These are phyloP conservation scores for Gossypioides kirkii DNA, from an alignment of 345 rosid genomes.

Conservation along the genomic window DNA sequence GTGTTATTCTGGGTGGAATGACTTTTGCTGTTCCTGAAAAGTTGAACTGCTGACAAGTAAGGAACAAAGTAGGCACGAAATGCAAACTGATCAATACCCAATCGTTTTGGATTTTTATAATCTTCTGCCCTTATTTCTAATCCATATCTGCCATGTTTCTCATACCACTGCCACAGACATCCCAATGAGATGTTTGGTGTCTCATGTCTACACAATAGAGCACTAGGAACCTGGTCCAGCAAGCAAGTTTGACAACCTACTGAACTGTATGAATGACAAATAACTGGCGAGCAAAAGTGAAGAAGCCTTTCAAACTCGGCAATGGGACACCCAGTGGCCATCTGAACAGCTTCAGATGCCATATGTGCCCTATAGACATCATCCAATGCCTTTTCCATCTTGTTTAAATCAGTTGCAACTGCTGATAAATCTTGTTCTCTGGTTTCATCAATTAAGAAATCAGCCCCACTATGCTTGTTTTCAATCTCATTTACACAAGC, in stretches of 20 bases:
- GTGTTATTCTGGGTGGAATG: not conserved
- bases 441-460: conserved; percentile 19
- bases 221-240: conserved; percentile 18
- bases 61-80: conserved; percentile 59
- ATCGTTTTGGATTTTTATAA: conserved; percentile 29
- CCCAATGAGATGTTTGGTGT: conserved; percentile 34
- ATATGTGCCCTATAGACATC: conserved; percentile 32
- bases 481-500: conserved; percentile 12
- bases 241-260: conserved; percentile 29
- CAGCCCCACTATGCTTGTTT: conserved; percentile 15
- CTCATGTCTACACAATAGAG: conserved; percentile 34
- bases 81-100: conserved; percentile 37
- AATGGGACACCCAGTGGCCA: conserved; percentile 42
- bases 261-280: conserved; percentile 21
- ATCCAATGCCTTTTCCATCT: conserved; percentile 31
- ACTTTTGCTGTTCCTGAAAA: conserved; percentile 27
- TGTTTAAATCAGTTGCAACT: conserved; percentile 22
- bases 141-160: conserved; percentile 48
- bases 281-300: conserved; percentile 40
- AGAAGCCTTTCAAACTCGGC: conserved; percentile 55
- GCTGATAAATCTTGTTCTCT: conserved; percentile 13
- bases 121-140: conserved; percentile 52
- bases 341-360: conserved; percentile 46
- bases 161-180: conserved; percentile 55
- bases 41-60: conserved; percentile 52